Base-by-base conservation (phyloP, 768 basidiomycete species). In the Termitomyces sp. region DNA sequence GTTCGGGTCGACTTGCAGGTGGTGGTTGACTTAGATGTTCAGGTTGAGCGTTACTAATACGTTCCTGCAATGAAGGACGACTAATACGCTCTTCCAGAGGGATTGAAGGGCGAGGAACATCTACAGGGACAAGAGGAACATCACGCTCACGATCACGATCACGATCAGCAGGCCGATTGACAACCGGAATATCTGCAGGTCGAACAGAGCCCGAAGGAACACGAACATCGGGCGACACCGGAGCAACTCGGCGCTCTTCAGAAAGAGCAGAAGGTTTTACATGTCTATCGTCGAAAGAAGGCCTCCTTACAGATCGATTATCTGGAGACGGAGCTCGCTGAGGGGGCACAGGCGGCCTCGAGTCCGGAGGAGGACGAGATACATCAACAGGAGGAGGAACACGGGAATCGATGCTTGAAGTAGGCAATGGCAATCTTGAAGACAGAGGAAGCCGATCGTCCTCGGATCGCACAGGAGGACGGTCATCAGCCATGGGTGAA, bases 61-160 rank as follows among this genome's bases (percentile, higher is more conserved):
- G 73, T 41, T 76, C 75, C 62, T 75, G 71, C 18, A 75, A 53
- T 3, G 63, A 59, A 39, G 70, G 63, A 35, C 62, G 73, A 13
- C 66, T 71, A 3, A 75, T 65, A 31, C 76, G 67, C 45, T 75
- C 75, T 70, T 76, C 74, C n/a, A 74, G 60, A 27, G 71, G 58
- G 9, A 63, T 49, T 52, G 51, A 47, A 38, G 54, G 52, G 25
- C 57, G 61, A 44, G 65, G 10, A 4, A 46, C 66, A 64, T 64
- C 61, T 22, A 48, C 56, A 56, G 61, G 47, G 3, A 48, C 12
- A 13, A 44, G 5, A 42, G 52, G 25, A 27, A 56, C 55, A 56
- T 56, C 52, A 53, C 58, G 56, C 31, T 31, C 45, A 33, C 50
- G 53, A 0, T 46, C 52, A 33, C 50, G 57, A 31, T 39, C 56